Evolutionary conservation across 2,329 filamentous ascomycete genomes (phyloP).

Genomic region (Huntiella decipiens): DNA sequence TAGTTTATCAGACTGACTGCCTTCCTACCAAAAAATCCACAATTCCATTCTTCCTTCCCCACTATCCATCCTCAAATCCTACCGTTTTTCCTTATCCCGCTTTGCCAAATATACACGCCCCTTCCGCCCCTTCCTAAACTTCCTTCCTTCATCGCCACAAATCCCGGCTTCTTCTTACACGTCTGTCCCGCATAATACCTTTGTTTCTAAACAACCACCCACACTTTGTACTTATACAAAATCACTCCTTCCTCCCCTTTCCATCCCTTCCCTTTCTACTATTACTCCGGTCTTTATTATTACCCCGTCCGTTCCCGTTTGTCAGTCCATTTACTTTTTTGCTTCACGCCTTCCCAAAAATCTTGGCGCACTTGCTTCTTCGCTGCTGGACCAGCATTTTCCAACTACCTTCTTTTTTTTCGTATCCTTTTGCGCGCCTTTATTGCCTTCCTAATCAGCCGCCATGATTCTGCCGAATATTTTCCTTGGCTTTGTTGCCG

Average conservation of each 20-base stretch:
- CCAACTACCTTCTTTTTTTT: too few relatives aligned
- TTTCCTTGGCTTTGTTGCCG: too few relatives aligned
- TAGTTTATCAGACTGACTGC: neutral
- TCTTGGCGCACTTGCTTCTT: too few relatives aligned
- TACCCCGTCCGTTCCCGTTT: neutral
- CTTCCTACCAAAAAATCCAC: neutral
- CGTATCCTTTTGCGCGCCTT: too few relatives aligned
- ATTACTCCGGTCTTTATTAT: too few relatives aligned
- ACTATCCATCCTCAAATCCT: neutral
- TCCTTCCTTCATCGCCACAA: neutral
- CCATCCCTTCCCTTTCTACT: too few relatives aligned
- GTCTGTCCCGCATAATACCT: neutral
- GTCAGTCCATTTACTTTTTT: neutral
- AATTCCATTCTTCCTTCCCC: neutral
- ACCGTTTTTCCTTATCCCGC: neutral
- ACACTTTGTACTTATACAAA: too few relatives aligned
- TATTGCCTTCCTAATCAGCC: too few relatives aligned
- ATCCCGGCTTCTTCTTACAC: neutral
- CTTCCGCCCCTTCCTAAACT: neutral
- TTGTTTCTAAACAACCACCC: neutral
- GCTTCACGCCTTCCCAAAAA: too few relatives aligned
- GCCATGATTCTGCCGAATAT: neutral
- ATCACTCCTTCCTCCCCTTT: too few relatives aligned
- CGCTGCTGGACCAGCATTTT: too few relatives aligned
- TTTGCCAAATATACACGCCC: neutral